Percentiles rank a stretch among this genome's conserved stretches.
phyloP scores from a whole-genome alignment of 345 rosid species.

The Eucalyptus cloeziana region DNA sequence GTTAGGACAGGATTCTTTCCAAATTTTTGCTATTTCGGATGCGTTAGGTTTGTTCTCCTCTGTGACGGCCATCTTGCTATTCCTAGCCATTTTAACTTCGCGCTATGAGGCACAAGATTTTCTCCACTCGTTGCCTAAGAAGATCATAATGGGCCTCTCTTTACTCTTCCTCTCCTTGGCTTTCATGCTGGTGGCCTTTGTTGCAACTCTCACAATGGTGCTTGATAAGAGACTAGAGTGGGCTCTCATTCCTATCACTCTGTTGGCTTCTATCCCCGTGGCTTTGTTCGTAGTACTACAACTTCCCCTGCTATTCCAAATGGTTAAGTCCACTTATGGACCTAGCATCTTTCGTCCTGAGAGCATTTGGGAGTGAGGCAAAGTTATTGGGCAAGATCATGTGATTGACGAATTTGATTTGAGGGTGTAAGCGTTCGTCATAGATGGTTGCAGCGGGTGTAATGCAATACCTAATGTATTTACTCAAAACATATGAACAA shows the following conservation, averaged over 20 bases:
- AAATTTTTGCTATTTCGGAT: conserved; percentile 4
- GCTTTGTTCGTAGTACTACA: too few relatives aligned
- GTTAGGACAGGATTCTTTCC: background rate
- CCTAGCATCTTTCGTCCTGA: too few relatives aligned
- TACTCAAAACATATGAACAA: too few relatives aligned
- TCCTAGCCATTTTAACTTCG: background rate
- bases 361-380: too few relatives aligned
- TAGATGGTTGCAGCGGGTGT: too few relatives aligned
- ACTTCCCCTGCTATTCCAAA: too few relatives aligned
- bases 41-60: background rate
- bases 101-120: conserved; percentile 4
- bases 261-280: too few relatives aligned
- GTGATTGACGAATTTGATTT: too few relatives aligned
- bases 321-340: too few relatives aligned
- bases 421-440: too few relatives aligned
- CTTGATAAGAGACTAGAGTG: background rate
- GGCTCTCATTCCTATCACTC: background rate
- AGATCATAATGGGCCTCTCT: background rate
- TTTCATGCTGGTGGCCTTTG: background rate
- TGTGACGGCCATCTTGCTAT: background rate
- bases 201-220: background rate
- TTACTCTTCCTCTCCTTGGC: background rate
- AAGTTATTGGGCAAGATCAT: too few relatives aligned
- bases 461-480: too few relatives aligned
- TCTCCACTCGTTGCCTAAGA: background rate